Conservation (phyloP, 306 rosid species). For the Geum urbanum region DNA sequence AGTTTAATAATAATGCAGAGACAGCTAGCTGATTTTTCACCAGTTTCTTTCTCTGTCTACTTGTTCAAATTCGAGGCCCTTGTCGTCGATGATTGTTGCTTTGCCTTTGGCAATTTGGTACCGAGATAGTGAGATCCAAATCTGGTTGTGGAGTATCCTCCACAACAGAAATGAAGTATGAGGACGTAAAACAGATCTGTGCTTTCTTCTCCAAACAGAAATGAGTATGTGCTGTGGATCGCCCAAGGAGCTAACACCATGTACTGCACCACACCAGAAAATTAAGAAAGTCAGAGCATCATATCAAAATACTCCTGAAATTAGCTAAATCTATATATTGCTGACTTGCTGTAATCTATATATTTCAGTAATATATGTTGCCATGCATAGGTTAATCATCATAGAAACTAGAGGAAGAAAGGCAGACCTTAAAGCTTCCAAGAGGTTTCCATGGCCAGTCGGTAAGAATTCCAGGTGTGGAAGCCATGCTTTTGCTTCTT, state of each 20-base stretch:
- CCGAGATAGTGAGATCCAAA: constrained; percentile 61
- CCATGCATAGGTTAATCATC: not conserved
- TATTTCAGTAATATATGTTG: not conserved
- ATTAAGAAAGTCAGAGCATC: not conserved
- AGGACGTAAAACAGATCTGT: constrained; percentile 36
- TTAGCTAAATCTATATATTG: not conserved
- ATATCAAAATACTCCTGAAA: not conserved
- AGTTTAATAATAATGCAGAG: too few species aligned
- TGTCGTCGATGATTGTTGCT: constrained; percentile 39
- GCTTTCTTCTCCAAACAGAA: constrained; percentile 23
- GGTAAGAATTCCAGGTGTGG: constrained; percentile 48
- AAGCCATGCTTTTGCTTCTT: constrained; percentile 32
- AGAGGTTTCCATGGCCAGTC: constrained; percentile 61
- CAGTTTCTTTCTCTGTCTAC: constrained; percentile 38
- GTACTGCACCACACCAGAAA: constrained; percentile 38
- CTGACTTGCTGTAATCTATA: not conserved
- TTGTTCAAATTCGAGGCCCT: constrained; percentile 32
- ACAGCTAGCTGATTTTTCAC: not conserved
- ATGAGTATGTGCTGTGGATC: constrained; percentile 40
- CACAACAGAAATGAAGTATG: constrained; percentile 38
- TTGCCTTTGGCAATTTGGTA: constrained; percentile 49
- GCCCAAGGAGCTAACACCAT: constrained; percentile 57
- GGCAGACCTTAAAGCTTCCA: constrained; percentile 44
- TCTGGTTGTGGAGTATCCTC: constrained; percentile 55
- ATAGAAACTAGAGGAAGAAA: not conserved